A percentile compares a stretch with the other conserved stretches of the same genome.
These are phyloP conservation scores for Annulohypoxylon bovei DNA, from an alignment of 495 filamentous ascomycete species.

Conservation along the genomic window DNA sequence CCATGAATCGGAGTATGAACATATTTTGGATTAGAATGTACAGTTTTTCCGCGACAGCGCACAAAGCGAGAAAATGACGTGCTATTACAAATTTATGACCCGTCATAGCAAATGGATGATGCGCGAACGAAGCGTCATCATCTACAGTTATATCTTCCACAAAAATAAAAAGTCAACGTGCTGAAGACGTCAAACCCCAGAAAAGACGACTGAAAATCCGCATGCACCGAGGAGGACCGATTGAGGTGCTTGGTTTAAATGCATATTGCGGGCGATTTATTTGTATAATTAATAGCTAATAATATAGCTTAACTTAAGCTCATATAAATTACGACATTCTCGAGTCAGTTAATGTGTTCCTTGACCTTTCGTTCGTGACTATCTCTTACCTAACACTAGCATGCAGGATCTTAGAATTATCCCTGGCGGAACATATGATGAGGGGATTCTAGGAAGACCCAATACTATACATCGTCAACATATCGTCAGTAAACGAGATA, in stretches of 20 bases:
- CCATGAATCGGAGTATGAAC: not conserved
- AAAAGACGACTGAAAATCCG: too few relatives aligned
- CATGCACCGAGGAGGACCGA: too few relatives aligned
- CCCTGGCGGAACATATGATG: not conserved
- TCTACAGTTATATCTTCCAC: too few relatives aligned
- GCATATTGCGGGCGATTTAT: too few relatives aligned
- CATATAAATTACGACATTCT: slow-evolving; percentile 24
- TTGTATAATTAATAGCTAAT: too few relatives aligned
- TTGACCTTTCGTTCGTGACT: not conserved
- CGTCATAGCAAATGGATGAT: not conserved
- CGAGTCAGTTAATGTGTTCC: slow-evolving; percentile 21
- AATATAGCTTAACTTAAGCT: too few relatives aligned
- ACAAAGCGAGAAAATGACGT: not conserved
- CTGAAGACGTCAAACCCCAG: too few relatives aligned
- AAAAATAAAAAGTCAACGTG: too few relatives aligned
- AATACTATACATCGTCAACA: not conserved
- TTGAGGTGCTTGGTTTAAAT: too few relatives aligned
- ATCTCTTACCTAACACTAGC: not conserved
- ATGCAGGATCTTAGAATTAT: not conserved
- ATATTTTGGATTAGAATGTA: too few relatives aligned
- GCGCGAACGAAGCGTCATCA: not conserved
- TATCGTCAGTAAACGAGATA: not conserved
- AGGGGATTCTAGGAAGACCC: not conserved
- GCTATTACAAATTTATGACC: not conserved
- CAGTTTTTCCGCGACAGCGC: too few relatives aligned